Evolutionary conservation across 2,329 filamentous ascomycete species (phyloP), one percentile per base, ranked within the genome.

Genomic region (Ceratocystis cacaofunesta): DNA sequence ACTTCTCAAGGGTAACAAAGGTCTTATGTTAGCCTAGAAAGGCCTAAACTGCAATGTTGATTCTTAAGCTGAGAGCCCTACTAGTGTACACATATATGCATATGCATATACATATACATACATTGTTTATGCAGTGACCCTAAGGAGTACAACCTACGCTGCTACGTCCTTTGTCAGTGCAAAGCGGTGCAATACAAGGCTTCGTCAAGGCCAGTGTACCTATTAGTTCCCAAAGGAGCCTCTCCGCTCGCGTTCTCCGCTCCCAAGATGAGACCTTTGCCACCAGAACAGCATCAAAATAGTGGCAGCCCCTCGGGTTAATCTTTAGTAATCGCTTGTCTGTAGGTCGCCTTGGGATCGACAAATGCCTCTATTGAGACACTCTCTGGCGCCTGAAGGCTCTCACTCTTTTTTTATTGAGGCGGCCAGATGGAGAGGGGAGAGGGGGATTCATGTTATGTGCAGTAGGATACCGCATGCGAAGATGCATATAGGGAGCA

Each of bases 41-140:
- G 55, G 30, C 8, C 55, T 19, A n/a, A 30, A 58, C 55, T 32
- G 55, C 28, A 58, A 36, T 30, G 19, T 5, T n/a, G 5, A 19
- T 32, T 58, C 25, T 58, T 8, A 19, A 10, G 8, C 17, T 28
- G 17, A 36, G 55, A 5, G 7, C 32, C 55, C 17, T n/a, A 58
- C 36, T 36, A n/a, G 10, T 52, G 10, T 52, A 25, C 48, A 58
- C 30, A 36, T 30, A 58, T 25, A 58, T 36, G 28, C 17, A 36
- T n/a, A 36, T 57, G 25, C 50, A 55, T 52, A 19, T 28, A 5
- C 3, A 28, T 10, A 7, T 28, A 32, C 32, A 17, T 17, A 17
- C 17, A 58, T 58, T 58, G 55, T 58, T 58, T 36, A 58, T 58
- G 55, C 55, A 58, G 15, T 58, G 55, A 12, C 12, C 28, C 55